phyloP scores from a whole-genome alignment of 805 yeast species.

The Kuraishia hungarica region DNA sequence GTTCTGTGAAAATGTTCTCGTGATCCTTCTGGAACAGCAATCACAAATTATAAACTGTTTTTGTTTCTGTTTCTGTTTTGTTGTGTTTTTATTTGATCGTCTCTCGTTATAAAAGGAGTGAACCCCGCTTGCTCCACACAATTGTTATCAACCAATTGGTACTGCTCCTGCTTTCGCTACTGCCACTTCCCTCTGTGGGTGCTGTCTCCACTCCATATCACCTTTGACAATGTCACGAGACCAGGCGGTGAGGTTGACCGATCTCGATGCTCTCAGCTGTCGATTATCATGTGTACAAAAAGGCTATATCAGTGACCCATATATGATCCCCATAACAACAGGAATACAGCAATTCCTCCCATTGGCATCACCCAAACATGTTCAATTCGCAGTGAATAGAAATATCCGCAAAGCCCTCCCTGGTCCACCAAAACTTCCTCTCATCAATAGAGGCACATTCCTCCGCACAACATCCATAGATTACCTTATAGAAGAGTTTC shows the following conservation, averaged over 20 bases:
- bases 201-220: no score
- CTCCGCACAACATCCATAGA: conserved; percentile 50
- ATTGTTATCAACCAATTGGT: no score
- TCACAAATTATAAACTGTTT: no score
- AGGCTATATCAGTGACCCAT: conserved; percentile 36
- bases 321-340: conserved; percentile 22
- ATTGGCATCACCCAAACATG: conserved; percentile 27
- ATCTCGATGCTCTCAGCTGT: conserved; percentile 64
- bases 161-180: no score
- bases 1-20: no score
- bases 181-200: no score
- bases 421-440: conserved; percentile 40
- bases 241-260: conserved; percentile 29
- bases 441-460: conserved; percentile 67
- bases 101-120: no score
- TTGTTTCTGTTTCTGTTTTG: no score
- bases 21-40: no score
- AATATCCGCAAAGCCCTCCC: conserved; percentile 29
- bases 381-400: conserved; percentile 21
- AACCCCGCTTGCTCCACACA: no score
- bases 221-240: background rate
- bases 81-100: no score
- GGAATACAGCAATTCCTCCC: conserved; percentile 30
- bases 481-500: conserved; percentile 31
- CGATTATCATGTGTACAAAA: conserved; percentile 42